Percentiles rank a stretch among this genome's conserved stretches.
Evolutionary conservation across 441 rosid species (phyloP).

Genomic region (Erodium chrysanthum): DNA sequence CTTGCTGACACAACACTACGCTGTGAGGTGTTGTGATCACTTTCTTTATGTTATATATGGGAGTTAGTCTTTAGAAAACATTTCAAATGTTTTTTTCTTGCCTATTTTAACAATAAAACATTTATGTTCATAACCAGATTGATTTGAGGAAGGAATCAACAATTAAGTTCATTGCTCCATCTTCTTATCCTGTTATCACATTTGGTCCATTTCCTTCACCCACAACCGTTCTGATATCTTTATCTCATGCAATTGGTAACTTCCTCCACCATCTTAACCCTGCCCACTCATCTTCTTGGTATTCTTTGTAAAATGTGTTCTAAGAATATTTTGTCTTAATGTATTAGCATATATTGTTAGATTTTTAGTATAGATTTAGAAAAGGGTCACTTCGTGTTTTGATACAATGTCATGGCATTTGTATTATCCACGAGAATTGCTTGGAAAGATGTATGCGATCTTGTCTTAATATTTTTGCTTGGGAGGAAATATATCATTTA

Average conservation of each 20-base stretch:
- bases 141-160: slow-evolving; percentile 61
- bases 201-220: slow-evolving; percentile 88
- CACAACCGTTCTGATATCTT: slow-evolving; percentile 54
- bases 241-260: slow-evolving; percentile 79
- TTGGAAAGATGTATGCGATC: background rate
- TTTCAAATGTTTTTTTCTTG: background rate
- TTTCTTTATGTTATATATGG: slow-evolving; percentile 2
- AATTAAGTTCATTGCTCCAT: slow-evolving; percentile 42
- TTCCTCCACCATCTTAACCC: slow-evolving; percentile 12
- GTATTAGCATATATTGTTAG: background rate
- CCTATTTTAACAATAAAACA: slow-evolving; percentile 13
- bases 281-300: background rate
- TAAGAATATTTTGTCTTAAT: background rate
- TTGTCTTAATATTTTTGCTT: background rate
- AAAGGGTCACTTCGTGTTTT: background rate
- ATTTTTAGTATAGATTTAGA: background rate
- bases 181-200: slow-evolving; percentile 69
- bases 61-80: background rate
- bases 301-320: slow-evolving; percentile 8
- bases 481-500: background rate
- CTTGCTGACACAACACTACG: slow-evolving; percentile 84
- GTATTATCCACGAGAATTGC: background rate
- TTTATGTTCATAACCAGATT: slow-evolving; percentile 43
- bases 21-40: slow-evolving; percentile 64
- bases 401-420: background rate